Conservation (phyloP, 2,329 filamentous ascomycete species). For the Colletotrichum tropicicola region DNA sequence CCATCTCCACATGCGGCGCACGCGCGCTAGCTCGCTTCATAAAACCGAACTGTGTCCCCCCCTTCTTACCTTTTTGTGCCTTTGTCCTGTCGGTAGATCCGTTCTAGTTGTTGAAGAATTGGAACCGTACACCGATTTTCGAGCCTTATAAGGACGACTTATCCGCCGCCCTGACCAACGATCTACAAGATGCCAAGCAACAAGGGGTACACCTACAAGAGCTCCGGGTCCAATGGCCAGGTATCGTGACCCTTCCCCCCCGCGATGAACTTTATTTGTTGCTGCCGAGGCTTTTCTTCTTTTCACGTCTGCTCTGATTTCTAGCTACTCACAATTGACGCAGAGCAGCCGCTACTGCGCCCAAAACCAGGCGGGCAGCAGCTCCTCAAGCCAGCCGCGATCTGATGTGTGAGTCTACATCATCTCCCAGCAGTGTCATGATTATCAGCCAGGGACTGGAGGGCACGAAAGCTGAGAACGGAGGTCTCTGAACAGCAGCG, state of each 20-base stretch:
- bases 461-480: background rate
- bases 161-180: background rate
- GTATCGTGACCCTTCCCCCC: constrained; percentile 45
- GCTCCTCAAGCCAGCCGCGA: constrained; percentile 53
- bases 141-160: no score
- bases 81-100: background rate
- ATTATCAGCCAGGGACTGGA: no score
- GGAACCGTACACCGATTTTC: background rate
- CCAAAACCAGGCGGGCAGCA: constrained; percentile 68
- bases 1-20: background rate
- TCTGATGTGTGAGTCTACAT: background rate
- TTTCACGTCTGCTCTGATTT: no score
- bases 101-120: background rate
- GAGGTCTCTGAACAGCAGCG: constrained; percentile 52
- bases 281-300: background rate
- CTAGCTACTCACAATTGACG: background rate
- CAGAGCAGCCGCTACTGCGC: constrained; percentile 75
- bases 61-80: background rate
- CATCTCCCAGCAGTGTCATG: no score
- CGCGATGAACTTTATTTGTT: background rate
- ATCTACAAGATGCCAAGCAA: constrained; percentile 28
- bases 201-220: constrained; percentile 52
- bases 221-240: constrained; percentile 69
- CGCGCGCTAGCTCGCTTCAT: background rate
- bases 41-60: background rate